Conservation (phyloP, 805 yeast genomes). For the Lipomyces starkeyi region DNA sequence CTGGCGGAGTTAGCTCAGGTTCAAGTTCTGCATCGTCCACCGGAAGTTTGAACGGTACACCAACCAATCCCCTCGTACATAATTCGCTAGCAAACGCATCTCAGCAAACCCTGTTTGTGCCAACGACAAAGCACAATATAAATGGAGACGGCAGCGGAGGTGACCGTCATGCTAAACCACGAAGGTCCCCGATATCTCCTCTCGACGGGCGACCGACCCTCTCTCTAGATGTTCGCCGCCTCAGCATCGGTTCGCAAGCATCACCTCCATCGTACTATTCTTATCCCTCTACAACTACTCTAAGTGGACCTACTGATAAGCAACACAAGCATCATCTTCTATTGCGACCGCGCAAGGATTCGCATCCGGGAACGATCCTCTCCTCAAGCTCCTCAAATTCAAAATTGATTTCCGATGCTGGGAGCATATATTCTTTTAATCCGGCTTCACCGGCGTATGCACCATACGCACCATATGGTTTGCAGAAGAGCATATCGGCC, state of each 20-base stretch:
- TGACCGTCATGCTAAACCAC: constrained; percentile 1
- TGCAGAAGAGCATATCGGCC: constrained; percentile 43
- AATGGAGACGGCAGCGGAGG: neutral
- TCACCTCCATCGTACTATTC: constrained; percentile 20
- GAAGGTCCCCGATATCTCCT: constrained; percentile 21
- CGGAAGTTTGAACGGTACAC: constrained; percentile 28
- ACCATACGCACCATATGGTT: constrained; percentile 31
- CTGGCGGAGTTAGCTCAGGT: constrained; percentile 20
- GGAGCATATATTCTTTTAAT: constrained; percentile 51
- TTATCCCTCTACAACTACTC: constrained; percentile 15
- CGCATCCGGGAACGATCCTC: constrained; percentile 48
- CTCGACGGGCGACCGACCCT: constrained; percentile 12
- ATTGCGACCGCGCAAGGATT: constrained; percentile 48
- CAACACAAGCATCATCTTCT: constrained; percentile 47
- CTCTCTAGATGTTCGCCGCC: constrained; percentile 23
- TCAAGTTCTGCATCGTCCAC: constrained; percentile 28
- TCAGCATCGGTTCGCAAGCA: constrained; percentile 23
- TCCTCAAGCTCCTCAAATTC: constrained; percentile 54
- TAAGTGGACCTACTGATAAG: constrained; percentile 12
- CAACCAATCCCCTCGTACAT: constrained; percentile 5
- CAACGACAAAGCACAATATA: neutral
- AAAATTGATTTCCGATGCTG: constrained; percentile 49
- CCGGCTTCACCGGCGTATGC: constrained; percentile 46
- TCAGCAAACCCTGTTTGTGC: constrained; percentile 17
- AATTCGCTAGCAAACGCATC: constrained; percentile 16